A percentile compares a stretch with the other conserved stretches of the same genome.
These are phyloP conservation scores for Clonostachys sp. DNA, from an alignment of 2,329 filamentous ascomycete genomes.

Conservation along the genomic window DNA sequence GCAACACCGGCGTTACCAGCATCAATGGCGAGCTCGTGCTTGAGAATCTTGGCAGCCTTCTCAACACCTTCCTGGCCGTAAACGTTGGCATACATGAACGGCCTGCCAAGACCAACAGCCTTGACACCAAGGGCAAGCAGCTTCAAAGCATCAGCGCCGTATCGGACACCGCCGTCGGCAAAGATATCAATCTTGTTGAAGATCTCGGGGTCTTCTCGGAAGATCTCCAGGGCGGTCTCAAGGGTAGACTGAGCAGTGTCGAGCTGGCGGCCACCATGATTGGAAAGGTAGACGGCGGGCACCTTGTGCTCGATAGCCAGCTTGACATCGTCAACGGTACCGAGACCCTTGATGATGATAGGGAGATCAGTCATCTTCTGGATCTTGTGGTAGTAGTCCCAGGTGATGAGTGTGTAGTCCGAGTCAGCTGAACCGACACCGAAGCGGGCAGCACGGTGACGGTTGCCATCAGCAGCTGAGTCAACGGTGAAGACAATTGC, in stretches of 20 bases:
- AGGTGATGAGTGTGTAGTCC: conserved; percentile 11
- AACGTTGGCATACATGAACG: conserved; percentile 48
- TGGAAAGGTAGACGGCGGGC: conserved; percentile 33
- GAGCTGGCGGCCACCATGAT: conserved; percentile 35
- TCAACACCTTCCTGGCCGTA: conserved; percentile 43
- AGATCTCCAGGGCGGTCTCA: conserved; percentile 14
- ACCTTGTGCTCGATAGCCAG: conserved; percentile 28
- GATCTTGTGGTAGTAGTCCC: conserved; percentile 30
- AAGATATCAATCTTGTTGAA: conserved; percentile 23
- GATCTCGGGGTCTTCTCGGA: conserved; percentile 14
- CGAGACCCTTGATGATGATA: conserved; percentile 33
- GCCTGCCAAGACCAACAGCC: conserved; percentile 40
- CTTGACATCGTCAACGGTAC: conserved; percentile 25
- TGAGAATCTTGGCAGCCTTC: conserved; percentile 36
- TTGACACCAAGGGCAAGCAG: conserved; percentile 32
- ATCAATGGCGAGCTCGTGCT: conserved; percentile 41
- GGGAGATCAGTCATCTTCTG: conserved; percentile 27
- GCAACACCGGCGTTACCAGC: conserved; percentile 35
- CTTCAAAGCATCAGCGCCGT: conserved; percentile 32
- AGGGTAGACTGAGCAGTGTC: conserved; percentile 17
- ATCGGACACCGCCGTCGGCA: conserved; percentile 35
- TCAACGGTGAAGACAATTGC: conserved; percentile 32
- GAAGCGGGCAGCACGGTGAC: conserved; percentile 33
- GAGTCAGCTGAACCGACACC: conserved; percentile 27
- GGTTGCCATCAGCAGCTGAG: conserved; percentile 29